Evolutionary conservation across 345 rosid genomes (phyloP).

Genomic region (Aethionema arabicum): DNA sequence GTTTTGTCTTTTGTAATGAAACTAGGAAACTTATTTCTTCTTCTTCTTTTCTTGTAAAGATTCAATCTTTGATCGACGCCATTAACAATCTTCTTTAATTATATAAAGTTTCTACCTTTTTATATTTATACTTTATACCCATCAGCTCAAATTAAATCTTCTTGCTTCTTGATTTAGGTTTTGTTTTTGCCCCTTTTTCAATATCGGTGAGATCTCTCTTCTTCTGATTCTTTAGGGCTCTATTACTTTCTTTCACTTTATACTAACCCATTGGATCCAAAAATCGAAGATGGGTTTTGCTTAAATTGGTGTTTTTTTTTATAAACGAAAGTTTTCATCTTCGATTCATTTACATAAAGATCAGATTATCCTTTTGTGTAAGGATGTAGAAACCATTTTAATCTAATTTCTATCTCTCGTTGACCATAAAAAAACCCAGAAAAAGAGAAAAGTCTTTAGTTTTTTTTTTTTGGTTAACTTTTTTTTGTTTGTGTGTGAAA

Average conservation of each 20-base stretch:
- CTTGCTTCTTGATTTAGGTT: slow-evolving; percentile 29
- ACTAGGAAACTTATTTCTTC: slow-evolving; percentile 38
- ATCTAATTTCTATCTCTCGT: slow-evolving; percentile 27
- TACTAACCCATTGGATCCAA: slow-evolving; percentile 21
- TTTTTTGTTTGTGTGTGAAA: background rate
- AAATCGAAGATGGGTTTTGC: slow-evolving; percentile 16
- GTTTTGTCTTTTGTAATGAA: slow-evolving; percentile 36
- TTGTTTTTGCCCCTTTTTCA: slow-evolving; percentile 26
- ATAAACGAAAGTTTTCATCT: slow-evolving; percentile 9
- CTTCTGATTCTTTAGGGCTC: background rate
- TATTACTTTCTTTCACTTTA: background rate
- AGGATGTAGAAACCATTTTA: background rate
- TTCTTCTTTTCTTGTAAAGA: slow-evolving; percentile 31
- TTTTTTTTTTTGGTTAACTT: background rate
- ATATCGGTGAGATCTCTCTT: slow-evolving; percentile 27
- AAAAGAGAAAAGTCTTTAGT: background rate
- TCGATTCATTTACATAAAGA: slow-evolving; percentile 23
- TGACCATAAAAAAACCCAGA: slow-evolving; percentile 19
- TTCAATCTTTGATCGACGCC: slow-evolving; percentile 51
- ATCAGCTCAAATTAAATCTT: no score
- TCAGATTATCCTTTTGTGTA: slow-evolving; percentile 26
- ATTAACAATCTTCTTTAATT: no score
- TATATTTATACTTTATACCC: no score
- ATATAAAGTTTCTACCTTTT: no score
- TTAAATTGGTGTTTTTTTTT: slow-evolving; percentile 18